Evolutionary conservation across 371 early-diverging fungal genomes (phyloP), one percentile per base, ranked within the genome.

Genomic region (Umbelopsis sp.): DNA sequence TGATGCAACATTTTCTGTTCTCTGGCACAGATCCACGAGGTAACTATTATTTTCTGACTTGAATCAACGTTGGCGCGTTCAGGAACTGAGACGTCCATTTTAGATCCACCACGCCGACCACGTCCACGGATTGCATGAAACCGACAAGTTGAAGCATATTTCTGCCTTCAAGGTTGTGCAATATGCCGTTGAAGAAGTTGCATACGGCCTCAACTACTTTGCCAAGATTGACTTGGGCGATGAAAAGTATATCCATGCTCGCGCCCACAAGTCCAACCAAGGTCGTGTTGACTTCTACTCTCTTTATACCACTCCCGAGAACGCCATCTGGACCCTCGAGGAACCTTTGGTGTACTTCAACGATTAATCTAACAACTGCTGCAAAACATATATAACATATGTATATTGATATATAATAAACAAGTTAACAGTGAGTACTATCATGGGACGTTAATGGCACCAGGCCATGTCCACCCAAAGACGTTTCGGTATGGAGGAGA

Each of bases 201-300:
- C 85, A 11, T 86, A 80, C 44, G 86, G 86, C 57, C 71, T 65
- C 69, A 86, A 80, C 77, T 86, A 84, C 73, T 86, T 79, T 63
- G 86, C 77, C 67, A 86, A 86, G 73, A 76, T 86, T 67, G 72
- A 84, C 44, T 66, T 86, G 35, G 86, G 81, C 20, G 81, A 80
- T 38, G 79, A 66, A 29, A 82, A 82, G 66, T 85, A 72, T 46
- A 74, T 85, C 50, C 86, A 83, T 67, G 84, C 75, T 52, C 81
- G 86, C 70, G 78, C 76, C 51, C 83, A 83, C 72, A 83, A 83
- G 72, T 65, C 67, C 32, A 65, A 69, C 63, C 71, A 80, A 10
- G 77, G 76, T 32, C 41, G 74, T 0, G 69, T 84, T 63, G 65
- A 73, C 3, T 84, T 80, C 57, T 80, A 86, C 68, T 79, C 81